Base-by-base conservation (phyloP, 2,329 filamentous ascomycete species). In the Trichoderma hamatum region DNA sequence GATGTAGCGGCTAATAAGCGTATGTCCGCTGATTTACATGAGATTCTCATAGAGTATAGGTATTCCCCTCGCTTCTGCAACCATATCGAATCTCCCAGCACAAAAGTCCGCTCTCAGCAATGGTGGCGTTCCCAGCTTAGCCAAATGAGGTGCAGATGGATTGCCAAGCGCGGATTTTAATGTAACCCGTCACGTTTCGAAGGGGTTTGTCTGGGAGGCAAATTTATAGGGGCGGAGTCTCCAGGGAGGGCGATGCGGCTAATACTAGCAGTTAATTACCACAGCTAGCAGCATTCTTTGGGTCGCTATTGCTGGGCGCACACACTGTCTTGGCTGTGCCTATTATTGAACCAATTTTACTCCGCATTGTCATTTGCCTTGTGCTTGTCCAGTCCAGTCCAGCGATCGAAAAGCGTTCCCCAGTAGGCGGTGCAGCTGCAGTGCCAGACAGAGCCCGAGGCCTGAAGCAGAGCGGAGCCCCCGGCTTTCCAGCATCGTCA, bases 401-500 rank as follows among this genome's bases (percentile, higher is more conserved):
- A n/a, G n/a, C n/a, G n/a, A n/a, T n/a, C n/a, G n/a, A n/a, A n/a
- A n/a, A n/a, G n/a, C n/a, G n/a, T 39, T 39, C 43, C n/a, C 55
- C 55, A 58, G 63, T 34, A 39, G 63, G 63, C 63, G 36, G 63
- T 66, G 63, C 63, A 65, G 39, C 39, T 43, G 39, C 39, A 43
- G 39, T 30, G 30, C 30, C 30, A 30, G 30, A 30, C 30, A 30
- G 30, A 30, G 4, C 30, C 30, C 30, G 30, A 30, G 30, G 19
- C n/a, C 16, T 28, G 34, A 43, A 56, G 34, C 34, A 52, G 43
- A 66, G 63, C 63, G 63, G 63, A 55, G n/a, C 63, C 63, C 52
- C 52, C 63, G 63, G 63, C 63, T 58, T 56, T 65, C n/a, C 19
- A 46, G 59, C 59, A 64, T 69, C 67, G 59, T 69, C 67, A 69